Evolutionary conservation across 352 stramenopile species (phyloP).

Genomic region (Pythium grandisporangium): DNA sequence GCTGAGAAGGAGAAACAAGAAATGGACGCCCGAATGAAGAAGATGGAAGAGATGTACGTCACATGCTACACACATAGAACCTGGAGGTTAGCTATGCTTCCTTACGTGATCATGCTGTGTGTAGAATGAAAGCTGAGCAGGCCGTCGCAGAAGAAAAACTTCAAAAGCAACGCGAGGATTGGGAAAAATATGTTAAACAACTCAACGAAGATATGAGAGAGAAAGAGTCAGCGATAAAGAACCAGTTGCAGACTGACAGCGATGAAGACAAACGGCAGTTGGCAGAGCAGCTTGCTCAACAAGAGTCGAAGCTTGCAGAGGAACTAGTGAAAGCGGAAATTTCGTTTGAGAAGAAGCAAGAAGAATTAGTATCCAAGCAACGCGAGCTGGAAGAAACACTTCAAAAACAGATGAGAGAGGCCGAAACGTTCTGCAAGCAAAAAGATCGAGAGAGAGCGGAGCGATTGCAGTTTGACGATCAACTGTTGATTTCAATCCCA

Average conservation of each 20-base stretch:
- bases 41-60: constrained; percentile 65
- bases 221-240: constrained; percentile 66
- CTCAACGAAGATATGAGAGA: constrained; percentile 72
- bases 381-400: constrained; percentile 58
- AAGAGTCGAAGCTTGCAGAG: constrained; percentile 70
- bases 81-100: constrained; percentile 18
- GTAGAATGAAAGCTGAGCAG: constrained; percentile 52
- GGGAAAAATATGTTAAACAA: constrained; percentile 47
- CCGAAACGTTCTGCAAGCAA: constrained; percentile 44
- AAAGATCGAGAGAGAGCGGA: constrained; percentile 74
- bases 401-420: constrained; percentile 76
- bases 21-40: constrained; percentile 62
- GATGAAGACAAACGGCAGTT: constrained; percentile 69
- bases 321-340: constrained; percentile 71
- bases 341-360: constrained; percentile 67
- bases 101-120: too few species aligned
- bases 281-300: constrained; percentile 57
- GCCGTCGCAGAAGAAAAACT: constrained; percentile 51
- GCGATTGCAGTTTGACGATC: constrained; percentile 63
- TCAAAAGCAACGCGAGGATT: constrained; percentile 52
- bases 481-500: constrained; percentile 69
- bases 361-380: constrained; percentile 55
- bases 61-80: not conserved
- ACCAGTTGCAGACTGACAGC: constrained; percentile 62
- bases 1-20: constrained; percentile 66